phyloP scores from a whole-genome alignment of 2,329 filamentous ascomycete genomes.

The Macrophomina tecta region DNA sequence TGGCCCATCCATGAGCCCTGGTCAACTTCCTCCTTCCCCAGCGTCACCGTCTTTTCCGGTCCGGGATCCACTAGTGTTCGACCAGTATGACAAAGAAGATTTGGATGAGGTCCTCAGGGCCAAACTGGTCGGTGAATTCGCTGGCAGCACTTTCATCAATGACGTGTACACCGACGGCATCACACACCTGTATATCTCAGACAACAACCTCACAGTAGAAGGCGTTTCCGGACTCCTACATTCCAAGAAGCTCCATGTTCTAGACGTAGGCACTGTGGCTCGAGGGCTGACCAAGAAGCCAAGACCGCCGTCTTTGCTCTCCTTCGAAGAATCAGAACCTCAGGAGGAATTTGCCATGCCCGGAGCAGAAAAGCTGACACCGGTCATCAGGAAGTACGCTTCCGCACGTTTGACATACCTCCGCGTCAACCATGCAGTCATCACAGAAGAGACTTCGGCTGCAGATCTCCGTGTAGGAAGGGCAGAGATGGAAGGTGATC shows the following conservation, averaged over 20 bases:
- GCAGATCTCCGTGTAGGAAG: constrained; percentile 17
- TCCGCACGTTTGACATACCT: constrained; percentile 59
- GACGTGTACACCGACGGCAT: constrained; percentile 61
- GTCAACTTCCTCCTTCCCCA: constrained; percentile 7
- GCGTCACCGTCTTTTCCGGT: constrained; percentile 35
- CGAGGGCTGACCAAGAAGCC: constrained; percentile 33
- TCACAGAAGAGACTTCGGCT: constrained; percentile 53
- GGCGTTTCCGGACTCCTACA: constrained; percentile 60
- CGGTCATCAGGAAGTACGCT: constrained; percentile 55
- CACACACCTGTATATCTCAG: constrained; percentile 65
- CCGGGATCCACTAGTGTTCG: constrained; percentile 6
- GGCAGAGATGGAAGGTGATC: constrained; percentile 38
- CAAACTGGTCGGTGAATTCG: constrained; percentile 49
- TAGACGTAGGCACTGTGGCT: constrained; percentile 61
- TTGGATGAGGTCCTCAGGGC: constrained; percentile 59
- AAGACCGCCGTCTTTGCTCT: constrained; percentile 27
- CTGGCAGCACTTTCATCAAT: constrained; percentile 62
- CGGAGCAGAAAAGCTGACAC: constrained; percentile 61
- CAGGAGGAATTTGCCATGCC: constrained; percentile 44
- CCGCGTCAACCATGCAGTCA: constrained; percentile 60
- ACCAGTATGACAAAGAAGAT: constrained; percentile 44
- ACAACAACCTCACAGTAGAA: constrained; percentile 62
- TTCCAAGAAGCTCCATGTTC: constrained; percentile 58
- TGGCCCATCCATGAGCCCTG: neutral
- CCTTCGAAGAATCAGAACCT: constrained; percentile 16